Conservation (phyloP, 805 yeast species). For the Scheffersomyces coipomensis region DNA sequence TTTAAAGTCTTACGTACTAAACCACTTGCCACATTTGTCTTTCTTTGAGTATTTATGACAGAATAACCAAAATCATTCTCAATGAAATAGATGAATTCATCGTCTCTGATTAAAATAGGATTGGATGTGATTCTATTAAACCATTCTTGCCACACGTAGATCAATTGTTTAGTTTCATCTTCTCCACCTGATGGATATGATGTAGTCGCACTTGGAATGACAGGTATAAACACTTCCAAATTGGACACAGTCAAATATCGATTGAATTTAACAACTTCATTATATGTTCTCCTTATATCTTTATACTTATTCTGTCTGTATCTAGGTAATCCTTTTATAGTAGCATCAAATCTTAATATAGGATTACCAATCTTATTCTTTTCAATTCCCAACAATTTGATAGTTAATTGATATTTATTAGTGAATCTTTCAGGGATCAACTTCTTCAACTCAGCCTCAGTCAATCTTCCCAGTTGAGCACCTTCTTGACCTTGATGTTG, state of each 20-base stretch:
- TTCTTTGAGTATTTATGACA: slow-evolving; percentile 57
- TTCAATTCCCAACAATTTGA: slow-evolving; percentile 70
- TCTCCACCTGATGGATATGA: slow-evolving; percentile 82
- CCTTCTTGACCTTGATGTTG: background rate
- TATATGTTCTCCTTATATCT: slow-evolving; percentile 76
- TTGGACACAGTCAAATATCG: slow-evolving; percentile 76
- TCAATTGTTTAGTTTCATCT: slow-evolving; percentile 66
- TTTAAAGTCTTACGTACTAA: slow-evolving; percentile 84
- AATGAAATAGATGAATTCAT: slow-evolving; percentile 81
- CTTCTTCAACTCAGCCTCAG: slow-evolving; percentile 41
- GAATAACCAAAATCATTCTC: slow-evolving; percentile 72
- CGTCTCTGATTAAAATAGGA: slow-evolving; percentile 82
- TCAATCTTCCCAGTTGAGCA: slow-evolving; percentile 16
- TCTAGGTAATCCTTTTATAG: slow-evolving; percentile 58
- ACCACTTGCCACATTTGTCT: slow-evolving; percentile 74
- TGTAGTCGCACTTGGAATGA: slow-evolving; percentile 73
- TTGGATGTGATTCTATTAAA: slow-evolving; percentile 68
- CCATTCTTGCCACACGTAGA: slow-evolving; percentile 76
- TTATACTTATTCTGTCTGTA: slow-evolving; percentile 70
- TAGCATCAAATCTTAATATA: slow-evolving; percentile 64
- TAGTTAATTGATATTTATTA: slow-evolving; percentile 39
- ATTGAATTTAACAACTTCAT: slow-evolving; percentile 74
- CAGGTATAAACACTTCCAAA: slow-evolving; percentile 91
- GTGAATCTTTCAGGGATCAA: slow-evolving; percentile 52
- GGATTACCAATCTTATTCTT: slow-evolving; percentile 76